Evolutionary conservation across 495 filamentous ascomycete species (phyloP).

Genomic region (Xylaria venustula): DNA sequence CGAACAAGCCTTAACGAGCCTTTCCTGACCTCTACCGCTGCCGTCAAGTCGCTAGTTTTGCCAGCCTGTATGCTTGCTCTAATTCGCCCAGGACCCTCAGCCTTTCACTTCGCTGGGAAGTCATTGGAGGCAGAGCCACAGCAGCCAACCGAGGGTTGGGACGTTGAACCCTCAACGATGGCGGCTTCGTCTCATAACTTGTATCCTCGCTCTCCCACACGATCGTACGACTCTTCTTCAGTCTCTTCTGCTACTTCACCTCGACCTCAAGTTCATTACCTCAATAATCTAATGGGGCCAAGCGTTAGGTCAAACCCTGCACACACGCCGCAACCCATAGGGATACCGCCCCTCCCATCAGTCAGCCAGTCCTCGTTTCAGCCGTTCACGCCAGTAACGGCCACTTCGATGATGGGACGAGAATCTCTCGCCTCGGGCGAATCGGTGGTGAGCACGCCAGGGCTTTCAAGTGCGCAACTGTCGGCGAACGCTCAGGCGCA

Average conservation of each 20-base stretch:
- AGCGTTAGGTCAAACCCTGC: conserved; percentile 35
- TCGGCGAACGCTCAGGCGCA: conserved; percentile 57
- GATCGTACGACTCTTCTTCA: conserved; percentile 56
- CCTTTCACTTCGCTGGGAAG: conserved; percentile 12
- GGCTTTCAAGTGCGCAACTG: conserved; percentile 42
- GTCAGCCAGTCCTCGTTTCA: conserved; percentile 39
- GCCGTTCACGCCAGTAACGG: conserved; percentile 47
- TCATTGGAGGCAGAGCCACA: conserved; percentile 8
- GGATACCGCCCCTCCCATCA: conserved; percentile 41
- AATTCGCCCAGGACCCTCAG: conserved; percentile 8
- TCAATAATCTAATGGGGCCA: conserved; percentile 46
- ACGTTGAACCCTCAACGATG: conserved; percentile 43
- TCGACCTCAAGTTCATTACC: conserved; percentile 42
- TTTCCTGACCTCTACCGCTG: neutral
- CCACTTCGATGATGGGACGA: conserved; percentile 49
- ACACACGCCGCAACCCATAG: conserved; percentile 43
- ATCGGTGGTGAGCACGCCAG: conserved; percentile 51
- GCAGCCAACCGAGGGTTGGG: conserved; percentile 11
- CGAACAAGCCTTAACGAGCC: neutral
- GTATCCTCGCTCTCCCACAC: conserved; percentile 53
- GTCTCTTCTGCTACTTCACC: conserved; percentile 57
- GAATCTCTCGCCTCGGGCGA: conserved; percentile 54
- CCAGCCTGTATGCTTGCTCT: conserved; percentile 16
- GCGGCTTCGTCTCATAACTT: conserved; percentile 52
- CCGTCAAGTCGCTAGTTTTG: neutral